These are phyloP conservation scores for Trapa incisa DNA, from an alignment of 345 rosid genomes.

Conservation along the genomic window DNA sequence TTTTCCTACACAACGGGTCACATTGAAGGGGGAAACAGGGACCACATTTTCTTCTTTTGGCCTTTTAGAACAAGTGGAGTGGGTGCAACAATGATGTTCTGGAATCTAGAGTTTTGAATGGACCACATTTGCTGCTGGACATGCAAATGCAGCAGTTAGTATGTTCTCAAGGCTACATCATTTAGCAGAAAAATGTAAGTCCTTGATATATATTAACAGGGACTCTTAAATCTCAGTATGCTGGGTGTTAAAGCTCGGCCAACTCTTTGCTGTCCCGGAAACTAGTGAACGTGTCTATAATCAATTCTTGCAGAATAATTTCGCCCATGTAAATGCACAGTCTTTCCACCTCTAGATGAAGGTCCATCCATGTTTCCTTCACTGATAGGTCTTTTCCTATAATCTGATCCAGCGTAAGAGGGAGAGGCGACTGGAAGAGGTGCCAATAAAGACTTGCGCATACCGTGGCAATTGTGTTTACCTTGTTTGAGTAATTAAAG, in stretches of 20 bases:
- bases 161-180: neutral
- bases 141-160: neutral
- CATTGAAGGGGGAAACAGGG: no score
- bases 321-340: slow-evolving; percentile 40
- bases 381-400: slow-evolving; percentile 58
- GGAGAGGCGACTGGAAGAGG: slow-evolving; percentile 50
- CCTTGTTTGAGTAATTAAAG: slow-evolving; percentile 36
- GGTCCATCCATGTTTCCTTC: slow-evolving; percentile 59
- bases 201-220: neutral
- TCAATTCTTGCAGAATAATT: slow-evolving; percentile 44
- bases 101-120: no score
- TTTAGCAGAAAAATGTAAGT: neutral
- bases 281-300: slow-evolving; percentile 29
- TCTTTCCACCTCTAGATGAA: slow-evolving; percentile 29
- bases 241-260: slow-evolving; percentile 11
- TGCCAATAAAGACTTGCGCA: slow-evolving; percentile 65
- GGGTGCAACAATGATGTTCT: no score
- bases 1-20: no score
- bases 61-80: no score
- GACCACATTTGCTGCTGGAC: neutral
- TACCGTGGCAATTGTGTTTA: slow-evolving; percentile 29
- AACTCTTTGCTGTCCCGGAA: slow-evolving; percentile 12
- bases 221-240: neutral
- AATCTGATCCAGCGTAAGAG: slow-evolving; percentile 61
- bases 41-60: no score